phyloP scores from a whole-genome alignment of 768 basidiomycete genomes.

The Paxillus rubicundulus region DNA sequence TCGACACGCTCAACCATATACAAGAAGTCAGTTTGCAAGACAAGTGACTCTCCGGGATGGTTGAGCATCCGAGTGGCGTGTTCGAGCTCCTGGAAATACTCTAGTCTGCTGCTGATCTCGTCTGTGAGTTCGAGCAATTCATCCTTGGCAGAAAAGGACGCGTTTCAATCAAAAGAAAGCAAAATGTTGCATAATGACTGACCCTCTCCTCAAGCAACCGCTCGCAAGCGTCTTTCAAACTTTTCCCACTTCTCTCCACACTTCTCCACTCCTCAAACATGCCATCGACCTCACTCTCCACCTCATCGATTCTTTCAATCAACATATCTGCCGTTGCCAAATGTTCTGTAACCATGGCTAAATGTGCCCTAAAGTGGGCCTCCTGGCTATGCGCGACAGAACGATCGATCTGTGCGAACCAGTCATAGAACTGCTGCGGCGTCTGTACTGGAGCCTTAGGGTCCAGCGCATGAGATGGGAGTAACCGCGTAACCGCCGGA shows the following conservation, averaged over 20 bases:
- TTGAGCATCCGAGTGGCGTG: conserved; percentile 92
- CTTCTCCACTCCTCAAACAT: conserved; percentile 85
- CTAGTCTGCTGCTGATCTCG: conserved; percentile 76
- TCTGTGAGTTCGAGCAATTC: conserved; percentile 73
- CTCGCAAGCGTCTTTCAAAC: conserved; percentile 89
- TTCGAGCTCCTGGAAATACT: conserved; percentile 95
- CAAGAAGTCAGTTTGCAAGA: conserved; percentile 86
- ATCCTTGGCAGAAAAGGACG: conserved; percentile 47
- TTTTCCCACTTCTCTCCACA: conserved; percentile 92
- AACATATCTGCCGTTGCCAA: conserved; percentile 75
- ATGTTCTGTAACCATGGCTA: conserved; percentile 72
- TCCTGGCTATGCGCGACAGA: conserved; percentile 94
- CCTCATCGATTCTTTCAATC: conserved; percentile 65
- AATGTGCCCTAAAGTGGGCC: conserved; percentile 84
- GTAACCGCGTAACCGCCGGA: conserved; percentile 16
- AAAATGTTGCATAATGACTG: conserved; percentile 25
- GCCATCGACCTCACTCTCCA: conserved; percentile 68
- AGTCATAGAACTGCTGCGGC: conserved; percentile 96
- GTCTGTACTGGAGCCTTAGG: conserved; percentile 81
- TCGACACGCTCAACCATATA: conserved; percentile 97
- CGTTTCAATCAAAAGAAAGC: not conserved
- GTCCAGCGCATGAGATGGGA: conserved; percentile 54
- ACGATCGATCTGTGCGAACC: conserved; percentile 87
- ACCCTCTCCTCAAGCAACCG: conserved; percentile 86
- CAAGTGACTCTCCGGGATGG: conserved; percentile 88